phyloP scores from a whole-genome alignment of 306 rosid genomes.

The Crataegus laevigata region DNA sequence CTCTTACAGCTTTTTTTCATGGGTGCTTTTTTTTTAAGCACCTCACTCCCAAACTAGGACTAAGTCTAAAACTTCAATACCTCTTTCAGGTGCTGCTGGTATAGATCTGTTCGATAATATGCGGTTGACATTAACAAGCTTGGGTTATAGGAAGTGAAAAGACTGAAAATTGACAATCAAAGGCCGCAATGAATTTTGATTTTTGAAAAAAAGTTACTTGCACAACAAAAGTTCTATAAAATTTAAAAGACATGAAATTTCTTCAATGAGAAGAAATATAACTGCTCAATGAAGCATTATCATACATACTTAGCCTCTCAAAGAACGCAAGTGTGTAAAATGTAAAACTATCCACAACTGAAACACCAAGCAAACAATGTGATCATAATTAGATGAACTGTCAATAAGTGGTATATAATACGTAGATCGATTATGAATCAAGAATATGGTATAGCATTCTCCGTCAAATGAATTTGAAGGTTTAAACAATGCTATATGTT shows the following conservation, averaged over 20 bases:
- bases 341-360: constrained; percentile 96
- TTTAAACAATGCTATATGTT: background rate
- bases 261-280: constrained; percentile 8
- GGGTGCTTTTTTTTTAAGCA: too few relatives aligned
- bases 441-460: constrained; percentile 4
- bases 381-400: constrained; percentile 1
- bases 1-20: too few relatives aligned
- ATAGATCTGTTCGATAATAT: constrained; percentile 71
- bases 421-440: background rate
- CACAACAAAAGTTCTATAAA: too few relatives aligned
- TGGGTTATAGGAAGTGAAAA: constrained; percentile 79
- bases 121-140: constrained; percentile 87
- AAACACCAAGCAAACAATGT: constrained; percentile 44
- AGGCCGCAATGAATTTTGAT: constrained; percentile 6
- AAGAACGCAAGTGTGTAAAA: constrained; percentile 90
- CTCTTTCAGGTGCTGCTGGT: constrained; percentile 72
- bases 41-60: too few relatives aligned
- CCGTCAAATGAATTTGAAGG: background rate
- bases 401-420: constrained; percentile 1
- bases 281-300: constrained; percentile 91
- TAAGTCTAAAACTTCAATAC: constrained; percentile 32
- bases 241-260: background rate
- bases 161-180: constrained; percentile 47
- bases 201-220: constrained; percentile 1
- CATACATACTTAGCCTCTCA: constrained; percentile 88